Conservation (phyloP, 257 asterid genomes). For the Verbena officinalis region DNA sequence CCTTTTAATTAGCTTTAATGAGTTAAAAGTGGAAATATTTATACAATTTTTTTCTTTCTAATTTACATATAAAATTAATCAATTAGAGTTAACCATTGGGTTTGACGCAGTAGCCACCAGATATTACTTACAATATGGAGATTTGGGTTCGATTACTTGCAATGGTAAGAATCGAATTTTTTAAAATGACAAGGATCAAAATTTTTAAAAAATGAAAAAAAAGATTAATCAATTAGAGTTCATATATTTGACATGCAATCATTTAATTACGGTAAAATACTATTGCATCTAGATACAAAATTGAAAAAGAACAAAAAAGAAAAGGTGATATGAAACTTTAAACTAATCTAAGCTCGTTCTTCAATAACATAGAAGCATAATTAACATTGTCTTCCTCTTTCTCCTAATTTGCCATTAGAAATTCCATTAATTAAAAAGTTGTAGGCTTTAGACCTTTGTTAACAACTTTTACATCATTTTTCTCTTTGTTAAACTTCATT, state of each 20-base stretch:
- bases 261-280: conserved; percentile 4
- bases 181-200: no score
- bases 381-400: conserved; percentile 17
- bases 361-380: conserved; percentile 20
- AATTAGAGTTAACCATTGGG: no score
- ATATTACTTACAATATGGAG: no score
- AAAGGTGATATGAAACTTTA: conserved; percentile 25
- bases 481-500: no score
- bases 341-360: conserved; percentile 16
- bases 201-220: no score
- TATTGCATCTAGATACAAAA: neutral
- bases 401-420: conserved; percentile 2
- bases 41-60: no score
- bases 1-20: no score
- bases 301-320: neutral
- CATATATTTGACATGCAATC: neutral
- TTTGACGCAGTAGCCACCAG: no score
- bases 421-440: neutral
- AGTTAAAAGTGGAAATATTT: no score
- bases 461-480: conserved; percentile 15
- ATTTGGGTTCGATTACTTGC: no score
- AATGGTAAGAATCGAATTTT: no score
- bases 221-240: neutral
- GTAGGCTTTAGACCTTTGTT: conserved; percentile 3
- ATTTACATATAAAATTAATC: no score